Evolutionary conservation across 176 grass and related monocot genomes (phyloP), one percentile per base, ranked within the genome.

Genomic region (Lolium rigidum): DNA sequence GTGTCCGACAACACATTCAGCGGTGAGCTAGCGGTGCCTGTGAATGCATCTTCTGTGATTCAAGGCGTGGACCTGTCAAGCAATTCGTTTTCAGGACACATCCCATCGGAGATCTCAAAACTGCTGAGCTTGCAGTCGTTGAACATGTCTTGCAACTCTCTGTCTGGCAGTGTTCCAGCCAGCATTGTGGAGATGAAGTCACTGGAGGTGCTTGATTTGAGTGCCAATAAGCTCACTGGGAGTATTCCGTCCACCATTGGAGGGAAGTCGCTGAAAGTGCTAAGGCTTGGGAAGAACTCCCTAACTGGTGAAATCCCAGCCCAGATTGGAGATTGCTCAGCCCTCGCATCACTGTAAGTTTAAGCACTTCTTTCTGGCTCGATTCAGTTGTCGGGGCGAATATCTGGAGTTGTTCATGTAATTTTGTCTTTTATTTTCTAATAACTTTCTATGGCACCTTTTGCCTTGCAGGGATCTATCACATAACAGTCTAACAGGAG

Each of bases 11-110:
- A 99, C 90, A 92, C 90, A 58, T 85, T 99, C 43, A 93, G 85
- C 7, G 97, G 97, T 28, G 76, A 79, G 31, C 81, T 99, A 38
- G 59, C 50, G 12, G 68, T 99, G 72, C 90, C 94, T 81, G 21
- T 10, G 8, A 90, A 85, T 77, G 86, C 43, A 39, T 89, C 90
- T 88, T 91, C 82, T 55, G 77, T 80, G 52, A 72, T 95, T 44
- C 88, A 73, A 71, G 84, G 88, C 18, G 82, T 97, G 80, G 97
- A 97, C 78, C 75, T 99, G 86, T 94, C 97, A 1, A 92, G 35
- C 92, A 99, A 99, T 88, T 90, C 92, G 65, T 99, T 99, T 64
- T 94, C 92, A 25, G 94, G 97, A 84, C 65, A 17, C 49, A 94
- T 99, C 25, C 97, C 94, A 6, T 54, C 37, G 2, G 82, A 92